Evolutionary conservation across 768 basidiomycete species (phyloP).

Genomic region (Tremella yokohamensis): DNA sequence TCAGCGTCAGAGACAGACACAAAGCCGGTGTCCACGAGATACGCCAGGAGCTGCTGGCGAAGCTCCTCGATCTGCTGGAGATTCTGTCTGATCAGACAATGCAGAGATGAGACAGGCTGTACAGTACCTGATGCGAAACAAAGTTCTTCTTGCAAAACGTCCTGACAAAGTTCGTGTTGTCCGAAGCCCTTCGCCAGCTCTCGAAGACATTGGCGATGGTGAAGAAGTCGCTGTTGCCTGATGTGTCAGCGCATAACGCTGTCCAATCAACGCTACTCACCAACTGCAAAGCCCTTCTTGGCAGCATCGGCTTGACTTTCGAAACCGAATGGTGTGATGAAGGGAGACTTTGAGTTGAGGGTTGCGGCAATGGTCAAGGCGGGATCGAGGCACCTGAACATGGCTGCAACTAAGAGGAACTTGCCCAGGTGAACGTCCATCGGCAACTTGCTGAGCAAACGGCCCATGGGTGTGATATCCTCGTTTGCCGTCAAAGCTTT

Average conservation of each 20-base stretch:
- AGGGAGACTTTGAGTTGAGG: constrained; percentile 88
- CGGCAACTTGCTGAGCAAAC: constrained; percentile 81
- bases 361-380: constrained; percentile 94
- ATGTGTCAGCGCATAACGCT: constrained; percentile 7
- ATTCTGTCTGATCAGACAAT: constrained; percentile 58
- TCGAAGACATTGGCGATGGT: constrained; percentile 87
- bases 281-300: constrained; percentile 71
- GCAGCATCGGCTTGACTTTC: constrained; percentile 83
- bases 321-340: constrained; percentile 79
- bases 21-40: constrained; percentile 83
- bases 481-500: constrained; percentile 77
- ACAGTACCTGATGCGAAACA: constrained; percentile 70
- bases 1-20: constrained; percentile 66
- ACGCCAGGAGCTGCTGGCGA: constrained; percentile 82
- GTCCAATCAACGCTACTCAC: constrained; percentile 53
- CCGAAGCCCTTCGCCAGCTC: constrained; percentile 75
- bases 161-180: constrained; percentile 60
- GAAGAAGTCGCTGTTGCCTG: constrained; percentile 91
- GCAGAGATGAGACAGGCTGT: constrained; percentile 4
- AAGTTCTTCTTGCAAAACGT: constrained; percentile 78
- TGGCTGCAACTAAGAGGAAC: constrained; percentile 75
- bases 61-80: constrained; percentile 94
- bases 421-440: constrained; percentile 96
- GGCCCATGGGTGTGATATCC: constrained; percentile 92
- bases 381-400: constrained; percentile 88